Evolutionary conservation across 176 grass and related monocot genomes (phyloP).

Genomic region (Eleusine indica): DNA sequence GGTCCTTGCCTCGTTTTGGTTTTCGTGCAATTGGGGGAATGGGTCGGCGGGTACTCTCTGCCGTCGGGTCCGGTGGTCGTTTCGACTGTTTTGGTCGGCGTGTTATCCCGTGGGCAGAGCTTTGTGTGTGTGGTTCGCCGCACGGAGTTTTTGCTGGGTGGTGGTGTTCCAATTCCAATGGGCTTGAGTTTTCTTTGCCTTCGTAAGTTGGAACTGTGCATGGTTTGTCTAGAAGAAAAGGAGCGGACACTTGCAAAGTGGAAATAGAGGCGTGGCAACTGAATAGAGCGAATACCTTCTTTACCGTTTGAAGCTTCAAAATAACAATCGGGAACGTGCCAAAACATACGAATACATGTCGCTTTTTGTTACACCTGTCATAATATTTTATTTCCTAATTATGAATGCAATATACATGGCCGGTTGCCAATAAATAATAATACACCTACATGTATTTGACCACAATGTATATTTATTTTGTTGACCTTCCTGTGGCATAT

Average conservation of each 20-base stretch:
- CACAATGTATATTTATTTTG: too few species aligned
- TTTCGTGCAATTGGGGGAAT: not conserved
- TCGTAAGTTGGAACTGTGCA: not conserved
- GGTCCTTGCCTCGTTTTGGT: not conserved
- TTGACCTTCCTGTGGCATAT: too few species aligned
- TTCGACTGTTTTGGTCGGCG: not conserved
- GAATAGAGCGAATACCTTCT: too few species aligned
- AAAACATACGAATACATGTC: too few species aligned
- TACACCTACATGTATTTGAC: too few species aligned
- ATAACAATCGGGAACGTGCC: too few species aligned
- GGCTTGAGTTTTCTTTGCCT: not conserved
- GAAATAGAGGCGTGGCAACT: not conserved
- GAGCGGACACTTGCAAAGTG: not conserved
- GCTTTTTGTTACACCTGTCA: too few species aligned
- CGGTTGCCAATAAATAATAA: too few species aligned
- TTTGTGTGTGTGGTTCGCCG: not conserved
- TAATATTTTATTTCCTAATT: too few species aligned
- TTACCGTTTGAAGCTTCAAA: too few species aligned
- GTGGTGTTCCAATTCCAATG: not conserved
- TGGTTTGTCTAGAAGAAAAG: not conserved
- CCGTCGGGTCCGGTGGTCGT: not conserved
- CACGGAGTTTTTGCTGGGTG: not conserved
- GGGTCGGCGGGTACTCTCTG: too few species aligned
- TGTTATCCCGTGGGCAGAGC: not conserved
- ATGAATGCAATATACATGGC: too few species aligned